Conservation (phyloP, 768 basidiomycete species). For the Trametes meyenii region DNA sequence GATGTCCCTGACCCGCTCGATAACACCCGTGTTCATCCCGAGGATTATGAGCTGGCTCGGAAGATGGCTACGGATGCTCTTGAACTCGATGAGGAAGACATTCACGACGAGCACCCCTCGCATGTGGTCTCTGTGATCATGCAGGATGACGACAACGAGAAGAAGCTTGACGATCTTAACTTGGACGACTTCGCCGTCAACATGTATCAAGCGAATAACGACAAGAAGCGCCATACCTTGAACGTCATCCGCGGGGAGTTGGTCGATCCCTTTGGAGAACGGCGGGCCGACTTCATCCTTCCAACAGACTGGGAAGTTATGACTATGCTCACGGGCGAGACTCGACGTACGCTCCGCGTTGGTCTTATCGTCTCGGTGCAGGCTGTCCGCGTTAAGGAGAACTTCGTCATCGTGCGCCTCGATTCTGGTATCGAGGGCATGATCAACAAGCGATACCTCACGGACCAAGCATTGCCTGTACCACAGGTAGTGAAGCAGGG, state of each 20-base stretch:
- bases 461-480: slow-evolving; percentile 35
- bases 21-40: slow-evolving; percentile 93
- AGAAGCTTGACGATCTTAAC: slow-evolving; percentile 87
- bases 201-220: slow-evolving; percentile 79
- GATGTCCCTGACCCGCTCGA: slow-evolving; percentile 90
- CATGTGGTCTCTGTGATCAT: slow-evolving; percentile 86
- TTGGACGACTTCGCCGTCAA: slow-evolving; percentile 96
- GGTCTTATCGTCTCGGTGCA: slow-evolving; percentile 84
- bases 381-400: slow-evolving; percentile 56
- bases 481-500: slow-evolving; percentile 66
- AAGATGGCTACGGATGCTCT: slow-evolving; percentile 99
- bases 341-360: slow-evolving; percentile 68
- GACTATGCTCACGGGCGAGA: slow-evolving; percentile 96
- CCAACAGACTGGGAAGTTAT: slow-evolving; percentile 81
- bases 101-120: slow-evolving; percentile 90
- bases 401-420: slow-evolving; percentile 68
- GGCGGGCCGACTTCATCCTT: slow-evolving; percentile 61
- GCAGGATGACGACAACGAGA: slow-evolving; percentile 75
- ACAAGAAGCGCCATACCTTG: slow-evolving; percentile 87
- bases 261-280: slow-evolving; percentile 77
- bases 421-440: slow-evolving; percentile 92
- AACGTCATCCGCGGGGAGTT: slow-evolving; percentile 89
- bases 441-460: slow-evolving; percentile 62
- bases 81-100: slow-evolving; percentile 97
- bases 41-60: slow-evolving; percentile 95